Evolutionary conservation across 2,329 filamentous ascomycete genomes (phyloP).

Genomic region (Penicillium digitatum): DNA sequence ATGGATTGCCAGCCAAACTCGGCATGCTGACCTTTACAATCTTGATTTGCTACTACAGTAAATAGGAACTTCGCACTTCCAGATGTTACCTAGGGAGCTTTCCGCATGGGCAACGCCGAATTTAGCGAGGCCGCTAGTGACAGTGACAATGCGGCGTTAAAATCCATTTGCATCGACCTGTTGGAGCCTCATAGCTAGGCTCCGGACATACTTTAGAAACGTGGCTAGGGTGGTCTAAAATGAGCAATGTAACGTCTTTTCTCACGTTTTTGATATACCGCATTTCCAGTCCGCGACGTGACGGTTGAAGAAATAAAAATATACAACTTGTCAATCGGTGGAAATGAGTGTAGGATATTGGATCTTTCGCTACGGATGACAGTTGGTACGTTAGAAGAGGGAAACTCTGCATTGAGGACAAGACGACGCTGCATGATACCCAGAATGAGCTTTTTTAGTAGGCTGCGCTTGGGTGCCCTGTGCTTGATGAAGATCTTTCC

Average conservation of each 20-base stretch:
- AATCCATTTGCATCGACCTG: neutral
- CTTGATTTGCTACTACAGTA: too few relatives aligned
- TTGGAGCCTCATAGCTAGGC: neutral
- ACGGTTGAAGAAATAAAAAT: neutral
- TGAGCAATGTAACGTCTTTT: neutral
- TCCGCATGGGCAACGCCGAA: too few relatives aligned
- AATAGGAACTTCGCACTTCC: too few relatives aligned
- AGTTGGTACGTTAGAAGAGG: neutral
- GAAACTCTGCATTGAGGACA: neutral
- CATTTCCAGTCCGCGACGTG: neutral
- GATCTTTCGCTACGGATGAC: neutral
- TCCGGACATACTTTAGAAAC: neutral
- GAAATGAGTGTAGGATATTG: neutral
- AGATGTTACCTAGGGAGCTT: too few relatives aligned
- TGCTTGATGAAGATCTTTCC: neutral
- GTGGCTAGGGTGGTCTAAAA: neutral
- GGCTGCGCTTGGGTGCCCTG: neutral
- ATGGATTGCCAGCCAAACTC: too few relatives aligned
- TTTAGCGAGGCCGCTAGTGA: too few relatives aligned
- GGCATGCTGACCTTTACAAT: too few relatives aligned
- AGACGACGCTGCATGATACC: neutral
- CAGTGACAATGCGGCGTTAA: too few relatives aligned
- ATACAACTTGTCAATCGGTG: too few relatives aligned
- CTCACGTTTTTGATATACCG: neutral
- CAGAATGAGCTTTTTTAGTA: neutral